Evolutionary conservation across 768 basidiomycete genomes (phyloP).

Genomic region (Naematelia aurantialba): DNA sequence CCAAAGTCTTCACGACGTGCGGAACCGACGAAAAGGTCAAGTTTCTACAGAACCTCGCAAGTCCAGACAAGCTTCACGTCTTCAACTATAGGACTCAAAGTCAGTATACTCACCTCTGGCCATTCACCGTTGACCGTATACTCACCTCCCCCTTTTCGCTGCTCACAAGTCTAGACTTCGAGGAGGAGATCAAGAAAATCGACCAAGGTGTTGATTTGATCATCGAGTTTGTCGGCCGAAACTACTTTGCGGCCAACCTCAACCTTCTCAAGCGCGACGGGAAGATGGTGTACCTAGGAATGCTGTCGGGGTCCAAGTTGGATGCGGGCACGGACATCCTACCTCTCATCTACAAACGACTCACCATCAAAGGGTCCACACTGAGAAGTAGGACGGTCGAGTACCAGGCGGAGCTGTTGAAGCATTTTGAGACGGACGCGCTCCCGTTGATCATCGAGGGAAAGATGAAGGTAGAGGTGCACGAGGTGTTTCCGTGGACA

Average conservation of each 20-base stretch:
- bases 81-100: constrained; percentile 72
- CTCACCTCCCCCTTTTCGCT: not conserved
- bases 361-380: constrained; percentile 84
- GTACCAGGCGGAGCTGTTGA: constrained; percentile 69
- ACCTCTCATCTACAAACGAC: constrained; percentile 74
- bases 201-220: constrained; percentile 73
- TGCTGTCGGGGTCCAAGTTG: constrained; percentile 42
- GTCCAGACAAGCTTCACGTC: constrained; percentile 53
- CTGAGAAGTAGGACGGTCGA: constrained; percentile 67
- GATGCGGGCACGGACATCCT: constrained; percentile 53
- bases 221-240: constrained; percentile 62
- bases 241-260: constrained; percentile 46
- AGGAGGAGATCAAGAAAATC: constrained; percentile 64
- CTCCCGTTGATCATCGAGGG: constrained; percentile 63
- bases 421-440: constrained; percentile 60
- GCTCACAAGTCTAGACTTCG: constrained; percentile 58
- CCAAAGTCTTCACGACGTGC: constrained; percentile 73
- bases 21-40: constrained; percentile 78
- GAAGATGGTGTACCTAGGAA: constrained; percentile 46
- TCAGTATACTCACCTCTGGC: constrained; percentile 7
- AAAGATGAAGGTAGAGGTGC: constrained; percentile 67
- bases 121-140: not conserved
- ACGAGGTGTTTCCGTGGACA: constrained; percentile 79
- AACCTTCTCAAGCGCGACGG: constrained; percentile 42
- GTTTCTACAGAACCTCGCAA: constrained; percentile 55